These are phyloP conservation scores for Fusarium burgessii DNA, from an alignment of 2,329 filamentous ascomycete genomes.

Conservation along the genomic window DNA sequence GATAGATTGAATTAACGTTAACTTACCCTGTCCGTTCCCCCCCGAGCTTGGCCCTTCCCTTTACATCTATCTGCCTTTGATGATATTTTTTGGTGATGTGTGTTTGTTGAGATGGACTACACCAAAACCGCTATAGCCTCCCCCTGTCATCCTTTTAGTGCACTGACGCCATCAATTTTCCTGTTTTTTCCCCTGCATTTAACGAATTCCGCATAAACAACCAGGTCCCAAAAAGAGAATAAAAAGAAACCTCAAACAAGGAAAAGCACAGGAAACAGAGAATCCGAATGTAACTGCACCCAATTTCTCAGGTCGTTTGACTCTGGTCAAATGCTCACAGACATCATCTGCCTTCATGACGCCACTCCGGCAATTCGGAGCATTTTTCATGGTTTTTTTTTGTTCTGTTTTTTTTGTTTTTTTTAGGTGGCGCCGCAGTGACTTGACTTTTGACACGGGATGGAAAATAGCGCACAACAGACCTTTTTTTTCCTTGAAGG, in stretches of 20 bases:
- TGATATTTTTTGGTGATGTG: too few relatives aligned
- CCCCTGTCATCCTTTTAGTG: conserved; percentile 13
- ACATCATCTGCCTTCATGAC: conserved; percentile 20
- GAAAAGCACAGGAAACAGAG: not conserved
- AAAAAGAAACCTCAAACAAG: conserved; percentile 6
- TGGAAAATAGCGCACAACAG: conserved; percentile 9
- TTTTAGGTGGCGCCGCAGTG: not conserved
- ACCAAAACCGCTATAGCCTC: conserved; percentile 15
- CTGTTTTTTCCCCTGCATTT: conserved; percentile 30
- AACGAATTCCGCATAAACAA: conserved; percentile 6
- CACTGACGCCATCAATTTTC: conserved; percentile 30
- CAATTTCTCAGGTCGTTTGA: not conserved
- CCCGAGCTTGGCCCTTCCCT: conserved; percentile 1
- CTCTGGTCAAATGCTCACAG: not conserved
- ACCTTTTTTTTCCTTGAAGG: conserved; percentile 14
- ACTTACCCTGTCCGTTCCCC: not conserved
- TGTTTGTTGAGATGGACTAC: not conserved
- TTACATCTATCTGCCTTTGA: too few relatives aligned
- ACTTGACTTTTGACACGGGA: not conserved
- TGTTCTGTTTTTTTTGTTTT: conserved; percentile 4
- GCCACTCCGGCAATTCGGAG: conserved; percentile 12
- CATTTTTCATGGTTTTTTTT: too few relatives aligned
- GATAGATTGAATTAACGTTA: conserved; percentile 12
- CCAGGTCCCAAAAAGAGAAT: not conserved
- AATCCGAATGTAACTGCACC: not conserved